A percentile compares a stretch with the other conserved stretches of the same genome.
These are phyloP conservation scores for Saturnispora saitoi DNA, from an alignment of 805 yeast genomes.

Conservation along the genomic window DNA sequence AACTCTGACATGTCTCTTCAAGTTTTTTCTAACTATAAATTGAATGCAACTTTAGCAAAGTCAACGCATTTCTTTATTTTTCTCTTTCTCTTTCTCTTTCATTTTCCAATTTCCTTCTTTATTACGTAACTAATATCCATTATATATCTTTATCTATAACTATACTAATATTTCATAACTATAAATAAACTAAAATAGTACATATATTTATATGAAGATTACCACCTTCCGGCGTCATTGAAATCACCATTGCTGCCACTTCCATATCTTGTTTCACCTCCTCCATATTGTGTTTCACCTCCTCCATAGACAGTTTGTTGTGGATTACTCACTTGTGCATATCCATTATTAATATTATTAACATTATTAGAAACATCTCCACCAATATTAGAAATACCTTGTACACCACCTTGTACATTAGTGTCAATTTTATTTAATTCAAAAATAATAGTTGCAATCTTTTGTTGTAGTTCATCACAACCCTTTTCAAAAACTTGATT, in stretches of 20 bases:
- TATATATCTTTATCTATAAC: too few species aligned
- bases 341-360: not conserved
- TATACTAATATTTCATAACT: too few species aligned
- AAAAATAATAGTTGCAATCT: constrained; percentile 78
- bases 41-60: too few species aligned
- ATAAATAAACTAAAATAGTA: not conserved
- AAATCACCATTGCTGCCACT: constrained; percentile 15
- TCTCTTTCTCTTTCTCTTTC: too few species aligned
- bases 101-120: too few species aligned
- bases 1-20: constrained; percentile 68
- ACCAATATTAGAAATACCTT: not conserved
- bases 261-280: constrained; percentile 11
- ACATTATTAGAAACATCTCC: not conserved
- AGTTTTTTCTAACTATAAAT: too few species aligned
- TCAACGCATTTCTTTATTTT: too few species aligned
- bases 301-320: constrained; percentile 14
- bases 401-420: constrained; percentile 30
- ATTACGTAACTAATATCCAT: too few species aligned
- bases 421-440: constrained; percentile 46
- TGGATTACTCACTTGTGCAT: constrained; percentile 1
- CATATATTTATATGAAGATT: not conserved
- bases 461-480: constrained; percentile 75
- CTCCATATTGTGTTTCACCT: constrained; percentile 12
- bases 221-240: constrained; percentile 29
- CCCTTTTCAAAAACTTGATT: constrained; percentile 84